Conservation (phyloP, 1,139 yeast species). For the Saccharomyces hybrid region DNA sequence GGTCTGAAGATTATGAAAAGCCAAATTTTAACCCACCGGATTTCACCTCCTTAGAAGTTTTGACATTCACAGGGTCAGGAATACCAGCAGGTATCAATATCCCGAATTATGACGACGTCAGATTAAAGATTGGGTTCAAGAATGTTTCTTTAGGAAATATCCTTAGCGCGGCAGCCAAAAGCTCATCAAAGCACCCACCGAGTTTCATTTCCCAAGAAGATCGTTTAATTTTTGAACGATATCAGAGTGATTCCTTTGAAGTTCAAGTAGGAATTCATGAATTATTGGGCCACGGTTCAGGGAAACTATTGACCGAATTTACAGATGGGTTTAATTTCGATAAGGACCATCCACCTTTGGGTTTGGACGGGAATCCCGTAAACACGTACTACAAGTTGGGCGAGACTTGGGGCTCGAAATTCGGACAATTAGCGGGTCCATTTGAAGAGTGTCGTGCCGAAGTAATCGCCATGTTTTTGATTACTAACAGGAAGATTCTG, state of each 20-base stretch:
- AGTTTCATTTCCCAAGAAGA: constrained; percentile 54
- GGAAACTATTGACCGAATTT: constrained; percentile 64
- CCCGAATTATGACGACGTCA: constrained; percentile 84
- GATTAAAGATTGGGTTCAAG: constrained; percentile 76
- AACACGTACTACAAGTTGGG: constrained; percentile 65
- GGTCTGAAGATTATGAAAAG: constrained; percentile 70
- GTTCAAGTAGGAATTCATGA: constrained; percentile 92
- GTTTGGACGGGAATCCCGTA: constrained; percentile 50
- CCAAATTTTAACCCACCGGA: constrained; percentile 87
- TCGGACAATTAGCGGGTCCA: constrained; percentile 75
- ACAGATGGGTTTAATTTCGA: constrained; percentile 71
- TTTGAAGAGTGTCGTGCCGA: constrained; percentile 93
- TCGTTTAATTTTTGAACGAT: constrained; percentile 54
- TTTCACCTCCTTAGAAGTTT: constrained; percentile 79
- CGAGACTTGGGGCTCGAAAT: constrained; percentile 84
- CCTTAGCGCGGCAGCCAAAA: constrained; percentile 56
- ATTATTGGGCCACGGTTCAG: constrained; percentile 86
- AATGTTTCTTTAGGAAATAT: constrained; percentile 85
- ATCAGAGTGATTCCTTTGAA: constrained; percentile 78
- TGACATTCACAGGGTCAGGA: constrained; percentile 84
- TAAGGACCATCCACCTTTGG: constrained; percentile 48
- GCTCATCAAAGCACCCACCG: constrained; percentile 53
- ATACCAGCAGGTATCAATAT: constrained; percentile 89
- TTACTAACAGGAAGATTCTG: constrained; percentile 59
- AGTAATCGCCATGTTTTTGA: constrained; percentile 73